A percentile compares a stretch with the other conserved stretches of the same genome.
Evolutionary conservation across 441 rosid genomes (phyloP).

Genomic region (Flueggea neowawraea): DNA sequence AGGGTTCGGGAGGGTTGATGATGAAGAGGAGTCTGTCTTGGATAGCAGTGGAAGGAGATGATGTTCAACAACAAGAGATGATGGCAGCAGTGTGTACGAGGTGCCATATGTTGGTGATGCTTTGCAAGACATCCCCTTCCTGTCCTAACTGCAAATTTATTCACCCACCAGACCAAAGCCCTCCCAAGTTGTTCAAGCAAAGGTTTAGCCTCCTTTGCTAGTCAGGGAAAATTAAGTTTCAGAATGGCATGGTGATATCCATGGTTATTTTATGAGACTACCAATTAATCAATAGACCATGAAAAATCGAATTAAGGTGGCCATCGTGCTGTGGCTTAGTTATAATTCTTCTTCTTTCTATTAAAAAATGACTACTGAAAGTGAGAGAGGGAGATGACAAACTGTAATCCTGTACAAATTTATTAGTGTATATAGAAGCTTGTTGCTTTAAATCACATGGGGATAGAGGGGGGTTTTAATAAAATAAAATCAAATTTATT

Average conservation of each 20-base stretch:
- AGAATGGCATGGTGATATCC: background rate
- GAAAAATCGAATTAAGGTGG: no score
- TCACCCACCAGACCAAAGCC: slow-evolving; percentile 60
- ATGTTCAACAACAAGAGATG: slow-evolving; percentile 58
- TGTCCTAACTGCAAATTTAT: slow-evolving; percentile 94
- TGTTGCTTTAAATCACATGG: no score
- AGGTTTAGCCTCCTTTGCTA: slow-evolving; percentile 60
- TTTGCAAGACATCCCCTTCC: slow-evolving; percentile 64
- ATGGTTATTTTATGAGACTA: no score
- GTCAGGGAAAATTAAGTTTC: background rate
- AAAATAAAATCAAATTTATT: no score
- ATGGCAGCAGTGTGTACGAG: slow-evolving; percentile 67
- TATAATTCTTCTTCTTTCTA: no score
- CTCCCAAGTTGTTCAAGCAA: slow-evolving; percentile 43
- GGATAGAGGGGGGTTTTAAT: no score
- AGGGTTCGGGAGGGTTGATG: slow-evolving; percentile 15
- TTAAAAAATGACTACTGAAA: no score
- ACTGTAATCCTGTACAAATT: no score
- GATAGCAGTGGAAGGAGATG: slow-evolving; percentile 41
- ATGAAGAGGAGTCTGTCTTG: slow-evolving; percentile 36
- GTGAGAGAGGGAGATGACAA: no score
- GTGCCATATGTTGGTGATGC: slow-evolving; percentile 90
- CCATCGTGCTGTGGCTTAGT: no score
- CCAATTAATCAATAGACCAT: no score
- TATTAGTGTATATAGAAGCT: no score